phyloP scores from a whole-genome alignment of 2,329 filamentous ascomycete species.

The Phaeosphaeria sp. region DNA sequence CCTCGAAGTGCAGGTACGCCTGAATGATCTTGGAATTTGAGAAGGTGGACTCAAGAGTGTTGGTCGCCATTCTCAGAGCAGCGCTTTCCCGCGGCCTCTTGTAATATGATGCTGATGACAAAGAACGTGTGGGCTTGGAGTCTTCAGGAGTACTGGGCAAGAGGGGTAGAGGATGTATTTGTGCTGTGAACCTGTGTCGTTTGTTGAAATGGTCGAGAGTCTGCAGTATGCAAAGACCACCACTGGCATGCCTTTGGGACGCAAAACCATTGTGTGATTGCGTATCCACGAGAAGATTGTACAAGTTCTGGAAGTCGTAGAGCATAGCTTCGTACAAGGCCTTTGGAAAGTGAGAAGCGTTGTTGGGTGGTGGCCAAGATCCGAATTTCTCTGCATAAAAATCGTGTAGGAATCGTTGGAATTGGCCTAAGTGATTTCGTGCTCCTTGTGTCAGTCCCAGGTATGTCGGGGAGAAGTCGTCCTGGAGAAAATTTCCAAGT shows the following conservation, averaged over 20 bases:
- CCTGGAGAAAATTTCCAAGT: constrained; percentile 71
- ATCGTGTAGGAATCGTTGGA: constrained; percentile 70
- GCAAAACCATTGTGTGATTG: constrained; percentile 58
- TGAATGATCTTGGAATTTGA: constrained; percentile 63
- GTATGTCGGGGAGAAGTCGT: constrained; percentile 70
- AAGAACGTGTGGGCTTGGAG: constrained; percentile 29
- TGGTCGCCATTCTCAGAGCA: constrained; percentile 60
- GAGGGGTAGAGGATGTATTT: constrained; percentile 71
- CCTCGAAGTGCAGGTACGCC: constrained; percentile 75
- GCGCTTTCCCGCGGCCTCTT: constrained; percentile 46
- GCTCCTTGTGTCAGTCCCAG: constrained; percentile 68
- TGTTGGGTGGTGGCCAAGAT: constrained; percentile 69
- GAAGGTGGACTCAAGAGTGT: constrained; percentile 46
- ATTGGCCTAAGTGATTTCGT: constrained; percentile 73
- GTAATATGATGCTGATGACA: constrained; percentile 57
- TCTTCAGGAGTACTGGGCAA: constrained; percentile 58
- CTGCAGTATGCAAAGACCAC: constrained; percentile 74
- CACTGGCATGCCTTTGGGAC: constrained; percentile 63
- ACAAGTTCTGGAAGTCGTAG: constrained; percentile 73
- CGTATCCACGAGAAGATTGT: constrained; percentile 73
- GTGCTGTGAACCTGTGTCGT: constrained; percentile 63
- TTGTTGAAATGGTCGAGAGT: constrained; percentile 71
- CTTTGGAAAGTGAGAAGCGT: constrained; percentile 62
- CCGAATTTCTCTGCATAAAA: constrained; percentile 73
- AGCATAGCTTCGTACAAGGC: constrained; percentile 67